phyloP scores from a whole-genome alignment of 257 asterid genomes.

The Solanum chiquidenum region DNA sequence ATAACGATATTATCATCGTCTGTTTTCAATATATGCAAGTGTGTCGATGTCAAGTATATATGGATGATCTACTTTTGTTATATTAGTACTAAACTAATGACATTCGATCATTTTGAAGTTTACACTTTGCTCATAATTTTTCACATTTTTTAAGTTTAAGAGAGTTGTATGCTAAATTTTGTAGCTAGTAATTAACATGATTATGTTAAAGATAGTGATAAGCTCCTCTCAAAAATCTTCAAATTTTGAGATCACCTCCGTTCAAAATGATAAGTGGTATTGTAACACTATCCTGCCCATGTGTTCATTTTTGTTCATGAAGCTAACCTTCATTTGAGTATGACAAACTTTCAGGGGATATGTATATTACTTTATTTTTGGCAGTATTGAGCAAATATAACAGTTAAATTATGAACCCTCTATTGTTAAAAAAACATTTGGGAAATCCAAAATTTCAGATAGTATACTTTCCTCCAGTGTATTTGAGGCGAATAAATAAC shows the following conservation, averaged over 20 bases:
- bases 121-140: not conserved
- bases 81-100: not conserved
- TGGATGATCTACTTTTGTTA: not conserved
- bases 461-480: not conserved
- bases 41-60: not conserved
- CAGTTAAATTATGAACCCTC: not conserved
- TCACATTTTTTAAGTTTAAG: too few species aligned
- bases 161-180: not conserved
- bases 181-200: not conserved
- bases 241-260: not conserved
- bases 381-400: not conserved
- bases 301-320: not conserved
- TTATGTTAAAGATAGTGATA: not conserved
- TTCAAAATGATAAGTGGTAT: too few species aligned
- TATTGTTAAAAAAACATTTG: too few species aligned
- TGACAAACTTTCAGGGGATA: not conserved
- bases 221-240: not conserved
- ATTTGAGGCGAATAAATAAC: not conserved
- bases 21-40: too few species aligned
- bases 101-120: not conserved
- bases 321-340: not conserved
- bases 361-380: not conserved
- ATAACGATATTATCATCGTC: not conserved
- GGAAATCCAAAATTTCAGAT: not conserved
- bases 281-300: not conserved